Conservation (phyloP, 495 filamentous ascomycete genomes). For the Penicillium verhagenii region DNA sequence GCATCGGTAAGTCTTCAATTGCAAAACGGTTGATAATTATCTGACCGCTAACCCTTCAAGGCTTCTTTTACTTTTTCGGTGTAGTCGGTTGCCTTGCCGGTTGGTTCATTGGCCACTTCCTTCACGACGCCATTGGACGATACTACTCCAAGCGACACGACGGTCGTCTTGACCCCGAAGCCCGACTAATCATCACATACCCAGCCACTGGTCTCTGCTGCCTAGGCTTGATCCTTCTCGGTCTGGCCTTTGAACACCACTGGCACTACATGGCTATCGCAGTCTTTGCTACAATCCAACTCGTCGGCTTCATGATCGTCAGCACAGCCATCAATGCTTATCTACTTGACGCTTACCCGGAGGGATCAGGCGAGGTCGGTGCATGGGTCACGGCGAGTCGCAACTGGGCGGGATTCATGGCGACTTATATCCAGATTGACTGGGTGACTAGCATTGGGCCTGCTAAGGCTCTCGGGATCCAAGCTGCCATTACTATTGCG, state of each 20-base stretch:
- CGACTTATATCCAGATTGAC: conserved; percentile 9
- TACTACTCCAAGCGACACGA: conserved; percentile 11
- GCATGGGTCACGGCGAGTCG: conserved; percentile 13
- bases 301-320: conserved; percentile 12
- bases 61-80: conserved; percentile 13
- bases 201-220: conserved; percentile 5
- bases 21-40: not conserved
- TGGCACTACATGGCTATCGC: conserved; percentile 15
- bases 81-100: conserved; percentile 6
- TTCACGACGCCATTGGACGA: conserved; percentile 8
- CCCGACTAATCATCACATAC: conserved; percentile 8
- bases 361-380: conserved; percentile 12
- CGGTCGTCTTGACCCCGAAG: conserved; percentile 10
- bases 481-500: conserved; percentile 12
- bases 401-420: conserved; percentile 11
- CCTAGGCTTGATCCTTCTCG: conserved; percentile 3
- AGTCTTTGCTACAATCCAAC: conserved; percentile 4
- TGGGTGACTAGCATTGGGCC: conserved; percentile 5
- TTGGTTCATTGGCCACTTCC: conserved; percentile 10
- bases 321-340: conserved; percentile 11
- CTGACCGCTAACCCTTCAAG: not conserved
- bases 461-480: conserved; percentile 13
- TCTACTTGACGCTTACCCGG: conserved; percentile 10
- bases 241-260: conserved; percentile 5
- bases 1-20: not conserved